phyloP scores from a whole-genome alignment of 805 yeast genomes.

The Phaffomyces antillensis region DNA sequence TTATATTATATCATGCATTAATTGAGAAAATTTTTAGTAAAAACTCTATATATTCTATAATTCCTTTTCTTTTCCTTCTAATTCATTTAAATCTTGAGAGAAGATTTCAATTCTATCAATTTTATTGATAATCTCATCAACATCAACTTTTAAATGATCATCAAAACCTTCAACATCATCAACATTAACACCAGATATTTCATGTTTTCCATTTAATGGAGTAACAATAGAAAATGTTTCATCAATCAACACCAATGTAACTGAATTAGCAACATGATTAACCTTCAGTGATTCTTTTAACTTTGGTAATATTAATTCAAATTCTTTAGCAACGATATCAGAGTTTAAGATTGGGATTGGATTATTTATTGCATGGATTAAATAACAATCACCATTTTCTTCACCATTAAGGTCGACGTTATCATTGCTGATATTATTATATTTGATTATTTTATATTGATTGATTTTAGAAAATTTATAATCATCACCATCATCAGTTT shows the following conservation, averaged over 20 bases:
- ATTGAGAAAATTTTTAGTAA: no score
- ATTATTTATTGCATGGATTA: constrained; percentile 19
- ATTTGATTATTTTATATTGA: constrained; percentile 30
- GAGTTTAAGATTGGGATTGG: not conserved
- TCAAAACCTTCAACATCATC: no score
- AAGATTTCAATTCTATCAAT: no score
- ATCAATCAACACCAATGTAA: constrained; percentile 39
- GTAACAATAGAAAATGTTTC: not conserved
- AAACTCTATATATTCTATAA: no score
- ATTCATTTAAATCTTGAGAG: no score
- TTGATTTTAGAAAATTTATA: constrained; percentile 6
- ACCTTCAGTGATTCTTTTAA: constrained; percentile 29
- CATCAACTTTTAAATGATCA: no score
- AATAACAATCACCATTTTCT: constrained; percentile 18
- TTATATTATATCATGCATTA: no score
- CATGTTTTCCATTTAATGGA: no score
- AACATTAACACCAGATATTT: no score
- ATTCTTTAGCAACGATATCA: constrained; percentile 22
- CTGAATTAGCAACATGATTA: constrained; percentile 41
- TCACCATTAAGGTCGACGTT: no score
- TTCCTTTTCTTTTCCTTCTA: no score
- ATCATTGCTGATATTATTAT: constrained; percentile 19
- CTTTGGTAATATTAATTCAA: constrained; percentile 33
- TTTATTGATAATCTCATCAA: no score
- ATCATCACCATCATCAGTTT: not conserved